Base-by-base conservation (phyloP, 2,329 filamentous ascomycete species). In the Colletotrichum lindemuthianum region DNA sequence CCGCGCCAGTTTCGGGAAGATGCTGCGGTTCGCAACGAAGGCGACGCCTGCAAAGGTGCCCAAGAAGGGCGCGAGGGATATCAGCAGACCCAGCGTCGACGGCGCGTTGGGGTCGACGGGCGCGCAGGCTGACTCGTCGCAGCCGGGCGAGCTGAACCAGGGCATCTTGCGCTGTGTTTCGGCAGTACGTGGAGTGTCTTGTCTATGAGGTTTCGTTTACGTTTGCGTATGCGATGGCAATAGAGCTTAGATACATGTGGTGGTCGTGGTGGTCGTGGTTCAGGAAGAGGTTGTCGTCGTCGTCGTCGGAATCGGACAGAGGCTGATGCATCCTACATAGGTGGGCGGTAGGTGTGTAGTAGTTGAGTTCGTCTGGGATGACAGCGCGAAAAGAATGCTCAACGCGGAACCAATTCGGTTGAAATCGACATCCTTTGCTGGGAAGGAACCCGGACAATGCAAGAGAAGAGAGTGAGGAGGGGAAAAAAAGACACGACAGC, bases 1-100 rank as follows among this genome's bases (percentile, higher is more conserved):
- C 65, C 83, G 83, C 44, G 90, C 88, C 8, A 96, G 84, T n/a
- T 87, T 79, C 4, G 92, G 92, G 71, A 92, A 93, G 15, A 96
- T 78, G 70, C 87, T 89, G 40, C 87, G 85, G 54, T 88, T 84
- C 53, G 91, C 89, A 58, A 91, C 77, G 40, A 86, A 71, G 53
- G 85, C 86, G 69, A 91, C 86, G 54, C 85, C 72, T 67, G 86
- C 68, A 76, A 95, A 95, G 41, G 92, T 91, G 63, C 88, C 75
- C 63, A 92, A 74, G 75, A 96, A 92, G 0, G 92, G 92, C 4
- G 86, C 83, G 32, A 92, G 86, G 63, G 92, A 83, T 53, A 89
- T 69, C 41, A 88, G 74, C 37, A 82, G 79, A 48, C 83, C 78
- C 40, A 83, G 71, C 44, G 78, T 73, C 12, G 65, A 67, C 56